A percentile compares a stretch with the other conserved stretches of the same genome.
Evolutionary conservation across 208 protist genomes (phyloP).

Genomic region (Crithidia brevicula): DNA sequence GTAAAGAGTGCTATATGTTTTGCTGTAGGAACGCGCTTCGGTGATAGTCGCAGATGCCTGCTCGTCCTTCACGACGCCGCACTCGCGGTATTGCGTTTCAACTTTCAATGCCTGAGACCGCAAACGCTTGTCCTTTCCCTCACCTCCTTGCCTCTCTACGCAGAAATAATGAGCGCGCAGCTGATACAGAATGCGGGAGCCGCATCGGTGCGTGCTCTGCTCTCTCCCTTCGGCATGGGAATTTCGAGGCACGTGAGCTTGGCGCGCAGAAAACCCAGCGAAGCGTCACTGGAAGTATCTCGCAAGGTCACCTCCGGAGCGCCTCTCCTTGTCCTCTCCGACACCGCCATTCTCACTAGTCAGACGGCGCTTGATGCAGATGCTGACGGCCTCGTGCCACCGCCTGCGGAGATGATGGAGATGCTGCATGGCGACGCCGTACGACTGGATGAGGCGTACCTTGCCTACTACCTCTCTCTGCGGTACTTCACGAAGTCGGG

Average conservation of each 20-base stretch:
- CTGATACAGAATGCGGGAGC: not conserved
- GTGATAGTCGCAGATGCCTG: no score
- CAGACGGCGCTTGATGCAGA: slow-evolving; percentile 37
- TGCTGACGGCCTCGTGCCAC: slow-evolving; percentile 38
- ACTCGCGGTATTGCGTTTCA: no score
- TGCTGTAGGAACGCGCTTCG: no score
- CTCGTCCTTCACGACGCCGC: no score
- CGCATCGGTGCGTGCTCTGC: slow-evolving; percentile 13
- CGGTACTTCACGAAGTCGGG: slow-evolving; percentile 17
- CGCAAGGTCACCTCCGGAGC: slow-evolving; percentile 7
- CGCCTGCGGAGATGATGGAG: slow-evolving; percentile 37
- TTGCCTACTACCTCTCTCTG: slow-evolving; percentile 39
- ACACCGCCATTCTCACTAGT: slow-evolving; percentile 30
- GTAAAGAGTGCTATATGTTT: no score
- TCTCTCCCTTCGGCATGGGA: slow-evolving; percentile 33
- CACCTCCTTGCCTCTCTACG: no score
- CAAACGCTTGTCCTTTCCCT: no score
- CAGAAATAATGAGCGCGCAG: slow-evolving; percentile 2
- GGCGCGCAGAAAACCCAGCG: not conserved
- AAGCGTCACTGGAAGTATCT: not conserved
- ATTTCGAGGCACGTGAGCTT: slow-evolving; percentile 28
- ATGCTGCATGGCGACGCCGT: slow-evolving; percentile 12
- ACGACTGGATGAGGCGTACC: slow-evolving; percentile 24
- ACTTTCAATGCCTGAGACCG: no score
- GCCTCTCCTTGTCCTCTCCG: slow-evolving; percentile 29